Evolutionary conservation across 495 filamentous ascomycete genomes (phyloP), one percentile per base, ranked within the genome.

Genomic region (Trichocladium antarcticum): DNA sequence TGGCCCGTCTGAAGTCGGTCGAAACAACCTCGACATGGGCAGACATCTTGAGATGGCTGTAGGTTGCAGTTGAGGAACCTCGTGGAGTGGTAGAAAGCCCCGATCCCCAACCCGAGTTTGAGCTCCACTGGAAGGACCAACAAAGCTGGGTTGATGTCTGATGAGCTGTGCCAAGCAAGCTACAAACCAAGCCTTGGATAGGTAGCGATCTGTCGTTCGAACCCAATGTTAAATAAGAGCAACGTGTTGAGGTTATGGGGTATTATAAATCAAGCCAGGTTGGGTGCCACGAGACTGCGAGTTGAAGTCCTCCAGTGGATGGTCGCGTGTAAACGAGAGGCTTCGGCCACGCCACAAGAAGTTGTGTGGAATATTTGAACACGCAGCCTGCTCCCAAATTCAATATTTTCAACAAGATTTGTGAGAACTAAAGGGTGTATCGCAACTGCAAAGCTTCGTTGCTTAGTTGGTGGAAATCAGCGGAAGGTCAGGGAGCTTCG

Each of bases 21-120:
- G 90, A 84, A 38, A 95, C 76, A 32, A 98, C 85, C 53, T 90
- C 81, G 49, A 98, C 85, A 63, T 92, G 85, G 29, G 90, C 83
- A 50, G 86, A 81, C 87, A 95, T 95, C 54, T 51, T 70, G 44
- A 28, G 27, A 15, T 11, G 10, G n/a, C 1, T 36, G 37, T 6
- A 28, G 14, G 20, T 9, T 45, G 43, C 6, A 29, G 4, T 32
- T 11, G 37, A 12, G 16, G 29, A 35, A 5, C 29, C 14, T 17
- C 4, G 35, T 24, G 3, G 24, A 14, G 10, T 32, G 31, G 10
- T 32, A 32, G 31, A 32, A 21, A 12, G 20, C 9, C 5, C 19
- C 9, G 31, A 10, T 24, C 31, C 15, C 20, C 14, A 7, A 21
- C 10, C 9, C 37, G 37, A 38, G 15, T 11, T 40, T 24, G 20